A percentile compares a stretch with the other conserved stretches of the same genome.
phyloP scores from a whole-genome alignment of 2,329 filamentous ascomycete genomes.

The Didymella sp. region DNA sequence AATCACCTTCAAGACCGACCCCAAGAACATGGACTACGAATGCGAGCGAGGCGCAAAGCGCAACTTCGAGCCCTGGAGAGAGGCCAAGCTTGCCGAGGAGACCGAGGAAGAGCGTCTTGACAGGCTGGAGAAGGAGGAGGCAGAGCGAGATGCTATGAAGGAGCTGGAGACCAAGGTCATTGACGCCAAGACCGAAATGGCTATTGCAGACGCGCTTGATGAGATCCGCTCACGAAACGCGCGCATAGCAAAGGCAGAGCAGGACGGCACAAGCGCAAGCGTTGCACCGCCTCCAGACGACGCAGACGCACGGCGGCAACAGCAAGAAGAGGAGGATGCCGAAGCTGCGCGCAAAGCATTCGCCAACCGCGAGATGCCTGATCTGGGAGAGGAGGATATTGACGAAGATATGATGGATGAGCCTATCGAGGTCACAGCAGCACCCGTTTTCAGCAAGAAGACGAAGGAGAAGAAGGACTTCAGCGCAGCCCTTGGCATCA shows the following conservation, averaged over 20 bases:
- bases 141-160: slow-evolving; percentile 90
- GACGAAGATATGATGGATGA: slow-evolving; percentile 53
- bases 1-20: slow-evolving; percentile 93
- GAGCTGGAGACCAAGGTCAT: slow-evolving; percentile 92
- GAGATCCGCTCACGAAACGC: slow-evolving; percentile 94
- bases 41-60: slow-evolving; percentile 83
- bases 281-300: slow-evolving; percentile 60
- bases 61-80: slow-evolving; percentile 92
- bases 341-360: slow-evolving; percentile 84
- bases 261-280: slow-evolving; percentile 64
- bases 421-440: slow-evolving; percentile 41
- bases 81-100: slow-evolving; percentile 71
- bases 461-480: slow-evolving; percentile 90
- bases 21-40: slow-evolving; percentile 91
- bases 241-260: slow-evolving; percentile 76
- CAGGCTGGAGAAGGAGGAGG: slow-evolving; percentile 78
- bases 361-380: slow-evolving; percentile 50
- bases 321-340: slow-evolving; percentile 80
- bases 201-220: slow-evolving; percentile 91
- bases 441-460: slow-evolving; percentile 72
- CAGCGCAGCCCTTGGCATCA: slow-evolving; percentile 78
- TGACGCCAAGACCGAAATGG: slow-evolving; percentile 95
- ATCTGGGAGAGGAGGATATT: slow-evolving; percentile 62
- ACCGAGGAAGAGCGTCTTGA: slow-evolving; percentile 88
- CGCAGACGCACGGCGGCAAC: slow-evolving; percentile 63